These are phyloP conservation scores for Phaeoacremonium minimum DNA, from an alignment of 2,329 filamentous ascomycete species.

Conservation along the genomic window DNA sequence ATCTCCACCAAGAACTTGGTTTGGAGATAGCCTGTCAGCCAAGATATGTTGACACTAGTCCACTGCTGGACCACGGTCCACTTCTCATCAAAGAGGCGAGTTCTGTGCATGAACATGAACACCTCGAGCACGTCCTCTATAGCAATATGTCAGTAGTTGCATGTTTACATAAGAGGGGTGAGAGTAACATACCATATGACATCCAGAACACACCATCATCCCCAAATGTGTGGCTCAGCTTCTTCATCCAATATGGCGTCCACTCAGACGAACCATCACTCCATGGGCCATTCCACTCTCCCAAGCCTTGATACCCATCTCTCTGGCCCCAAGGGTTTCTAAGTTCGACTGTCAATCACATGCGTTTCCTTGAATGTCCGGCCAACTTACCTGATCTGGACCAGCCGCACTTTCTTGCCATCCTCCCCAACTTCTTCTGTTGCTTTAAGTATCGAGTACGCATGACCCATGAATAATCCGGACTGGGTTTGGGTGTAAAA, in stretches of 20 bases:
- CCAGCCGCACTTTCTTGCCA: constrained; percentile 30
- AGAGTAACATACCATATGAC: too few species aligned
- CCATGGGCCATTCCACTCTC: constrained; percentile 71
- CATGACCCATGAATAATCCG: constrained; percentile 40
- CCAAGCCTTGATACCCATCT: constrained; percentile 21
- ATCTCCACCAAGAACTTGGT: constrained; percentile 38
- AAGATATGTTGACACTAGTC: constrained; percentile 36
- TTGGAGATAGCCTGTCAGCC: constrained; percentile 39
- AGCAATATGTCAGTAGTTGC: too few species aligned
- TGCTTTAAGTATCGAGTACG: constrained; percentile 46
- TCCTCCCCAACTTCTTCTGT: constrained; percentile 37
- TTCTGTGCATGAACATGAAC: constrained; percentile 38
- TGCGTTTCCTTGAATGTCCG: too few species aligned
- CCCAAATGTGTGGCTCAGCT: constrained; percentile 61
- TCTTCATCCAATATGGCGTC: constrained; percentile 68
- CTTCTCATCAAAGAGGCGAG: constrained; percentile 37
- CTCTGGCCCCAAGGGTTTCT: constrained; percentile 70
- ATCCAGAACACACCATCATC: constrained; percentile 58
- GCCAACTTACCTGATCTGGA: constrained; percentile 37
- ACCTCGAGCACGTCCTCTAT: constrained; percentile 39
- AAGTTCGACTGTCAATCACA: not conserved
- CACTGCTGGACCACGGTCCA: constrained; percentile 42
- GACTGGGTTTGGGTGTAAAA: constrained; percentile 24
- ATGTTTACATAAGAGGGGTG: too few species aligned
- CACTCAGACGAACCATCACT: constrained; percentile 70